A percentile compares a stretch with the other conserved stretches of the same genome.
phyloP scores from a whole-genome alignment of 2,329 filamentous ascomycete species.

The Trichophyton simii region DNA sequence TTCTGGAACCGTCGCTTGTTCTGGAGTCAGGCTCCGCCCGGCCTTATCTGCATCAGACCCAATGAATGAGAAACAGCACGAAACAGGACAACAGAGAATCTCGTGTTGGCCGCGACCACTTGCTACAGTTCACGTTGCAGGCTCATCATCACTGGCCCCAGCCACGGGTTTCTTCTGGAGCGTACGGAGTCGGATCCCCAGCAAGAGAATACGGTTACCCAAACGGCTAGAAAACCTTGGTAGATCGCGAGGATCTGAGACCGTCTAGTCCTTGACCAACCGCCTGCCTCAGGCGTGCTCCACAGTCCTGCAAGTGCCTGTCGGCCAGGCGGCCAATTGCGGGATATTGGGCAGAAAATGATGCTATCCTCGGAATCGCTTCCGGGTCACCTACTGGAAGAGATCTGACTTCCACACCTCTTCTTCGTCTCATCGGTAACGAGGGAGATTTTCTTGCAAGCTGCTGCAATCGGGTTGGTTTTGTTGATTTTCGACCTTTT shows the following conservation, averaged over 20 bases:
- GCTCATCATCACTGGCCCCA: not conserved
- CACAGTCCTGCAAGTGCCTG: slow-evolving; percentile 4
- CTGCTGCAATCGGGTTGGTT: not conserved
- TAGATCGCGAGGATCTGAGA: not conserved
- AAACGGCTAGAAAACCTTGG: not conserved
- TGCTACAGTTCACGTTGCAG: not conserved
- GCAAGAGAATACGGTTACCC: not conserved
- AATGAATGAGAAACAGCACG: not conserved
- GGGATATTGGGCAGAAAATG: slow-evolving; percentile 6
- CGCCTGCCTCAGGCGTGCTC: slow-evolving; percentile 2
- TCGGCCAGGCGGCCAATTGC: slow-evolving; percentile 4
- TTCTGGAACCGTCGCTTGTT: not conserved
- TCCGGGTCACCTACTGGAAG: not conserved
- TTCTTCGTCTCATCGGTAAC: not conserved
- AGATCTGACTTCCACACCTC: not conserved
- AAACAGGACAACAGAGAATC: not conserved
- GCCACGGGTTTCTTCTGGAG: not conserved
- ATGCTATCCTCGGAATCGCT: not conserved
- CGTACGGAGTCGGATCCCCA: not conserved
- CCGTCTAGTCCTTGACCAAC: not conserved
- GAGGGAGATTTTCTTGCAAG: not conserved
- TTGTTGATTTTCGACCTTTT: not conserved
- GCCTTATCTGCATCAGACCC: not conserved
- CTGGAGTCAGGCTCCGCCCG: not conserved
- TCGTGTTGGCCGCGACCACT: not conserved